Conservation (phyloP, 805 yeast species). For the Hanseniaspora valbyensis region DNA sequence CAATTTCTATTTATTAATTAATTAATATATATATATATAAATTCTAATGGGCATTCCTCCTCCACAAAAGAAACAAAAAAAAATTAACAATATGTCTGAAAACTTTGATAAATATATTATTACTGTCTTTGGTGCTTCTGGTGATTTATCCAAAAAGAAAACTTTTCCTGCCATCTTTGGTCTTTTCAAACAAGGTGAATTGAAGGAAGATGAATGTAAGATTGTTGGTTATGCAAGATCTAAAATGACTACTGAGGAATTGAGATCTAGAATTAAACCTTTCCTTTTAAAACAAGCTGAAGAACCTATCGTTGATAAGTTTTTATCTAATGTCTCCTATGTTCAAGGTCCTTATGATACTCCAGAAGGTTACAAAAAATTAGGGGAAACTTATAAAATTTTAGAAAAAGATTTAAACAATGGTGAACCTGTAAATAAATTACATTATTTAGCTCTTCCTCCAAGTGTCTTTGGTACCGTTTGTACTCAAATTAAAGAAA, state of each 20-base stretch:
- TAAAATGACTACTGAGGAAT: slow-evolving; percentile 52
- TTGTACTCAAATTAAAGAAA: slow-evolving; percentile 57
- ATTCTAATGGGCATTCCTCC: not conserved
- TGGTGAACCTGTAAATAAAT: slow-evolving; percentile 44
- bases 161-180: slow-evolving; percentile 84
- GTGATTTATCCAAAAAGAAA: slow-evolving; percentile 90
- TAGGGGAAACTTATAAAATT: slow-evolving; percentile 44
- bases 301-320: slow-evolving; percentile 42
- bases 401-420: slow-evolving; percentile 41
- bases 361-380: slow-evolving; percentile 56
- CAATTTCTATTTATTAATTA: no score
- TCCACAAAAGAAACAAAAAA: slow-evolving; percentile 5
- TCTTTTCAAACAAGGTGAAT: slow-evolving; percentile 60
- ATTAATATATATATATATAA: not conserved
- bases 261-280: slow-evolving; percentile 54
- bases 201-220: slow-evolving; percentile 49
- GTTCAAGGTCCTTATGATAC: slow-evolving; percentile 70
- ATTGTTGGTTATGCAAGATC: slow-evolving; percentile 92
- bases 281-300: slow-evolving; percentile 41
- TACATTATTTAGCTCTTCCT: slow-evolving; percentile 89
- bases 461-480: slow-evolving; percentile 83
- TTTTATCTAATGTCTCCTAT: slow-evolving; percentile 56
- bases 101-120: slow-evolving; percentile 55
- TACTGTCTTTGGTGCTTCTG: slow-evolving; percentile 89
- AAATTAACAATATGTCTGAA: slow-evolving; percentile 17